These are phyloP conservation scores for Tetrapisispora namnaoensis DNA, from an alignment of 805 yeast genomes.

Conservation along the genomic window DNA sequence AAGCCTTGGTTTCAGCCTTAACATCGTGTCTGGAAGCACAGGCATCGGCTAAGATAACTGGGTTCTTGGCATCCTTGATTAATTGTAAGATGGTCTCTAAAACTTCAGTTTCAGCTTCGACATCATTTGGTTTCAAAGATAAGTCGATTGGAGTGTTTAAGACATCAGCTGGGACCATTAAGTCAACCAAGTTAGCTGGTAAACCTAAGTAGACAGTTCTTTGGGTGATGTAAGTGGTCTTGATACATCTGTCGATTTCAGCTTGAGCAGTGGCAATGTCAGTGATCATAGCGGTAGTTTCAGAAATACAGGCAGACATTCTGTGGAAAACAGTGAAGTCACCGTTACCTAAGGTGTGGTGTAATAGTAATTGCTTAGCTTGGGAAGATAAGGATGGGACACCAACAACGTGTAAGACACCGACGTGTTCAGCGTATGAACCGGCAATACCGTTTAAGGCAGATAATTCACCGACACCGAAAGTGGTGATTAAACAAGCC, in stretches of 20 bases:
- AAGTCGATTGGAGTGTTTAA: constrained; percentile 60
- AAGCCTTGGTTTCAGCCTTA: constrained; percentile 48
- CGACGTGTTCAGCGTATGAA: constrained; percentile 82
- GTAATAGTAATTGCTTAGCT: constrained; percentile 61
- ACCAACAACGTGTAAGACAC: constrained; percentile 76
- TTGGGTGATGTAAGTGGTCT: constrained; percentile 60
- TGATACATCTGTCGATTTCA: constrained; percentile 64
- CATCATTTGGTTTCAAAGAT: constrained; percentile 46
- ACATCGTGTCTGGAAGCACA: constrained; percentile 75
- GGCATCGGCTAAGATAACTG: constrained; percentile 74
- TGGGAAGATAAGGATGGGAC: constrained; percentile 71
- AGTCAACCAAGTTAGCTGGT: constrained; percentile 73
- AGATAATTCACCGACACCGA: constrained; percentile 84
- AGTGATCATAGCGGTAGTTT: constrained; percentile 53
- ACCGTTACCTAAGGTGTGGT: constrained; percentile 79
- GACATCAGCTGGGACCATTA: constrained; percentile 44
- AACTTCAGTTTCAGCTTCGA: constrained; percentile 55
- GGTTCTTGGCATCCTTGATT: constrained; percentile 52
- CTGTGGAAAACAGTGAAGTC: constrained; percentile 69
- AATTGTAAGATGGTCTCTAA: constrained; percentile 42
- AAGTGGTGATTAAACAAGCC: constrained; percentile 69
- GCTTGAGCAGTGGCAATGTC: constrained; percentile 58
- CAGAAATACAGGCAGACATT: constrained; percentile 67
- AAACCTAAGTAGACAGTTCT: constrained; percentile 77
- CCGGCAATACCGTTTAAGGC: constrained; percentile 86